Base-by-base conservation (phyloP, 345 rosid species). In the Dipteronia dyeriana region DNA sequence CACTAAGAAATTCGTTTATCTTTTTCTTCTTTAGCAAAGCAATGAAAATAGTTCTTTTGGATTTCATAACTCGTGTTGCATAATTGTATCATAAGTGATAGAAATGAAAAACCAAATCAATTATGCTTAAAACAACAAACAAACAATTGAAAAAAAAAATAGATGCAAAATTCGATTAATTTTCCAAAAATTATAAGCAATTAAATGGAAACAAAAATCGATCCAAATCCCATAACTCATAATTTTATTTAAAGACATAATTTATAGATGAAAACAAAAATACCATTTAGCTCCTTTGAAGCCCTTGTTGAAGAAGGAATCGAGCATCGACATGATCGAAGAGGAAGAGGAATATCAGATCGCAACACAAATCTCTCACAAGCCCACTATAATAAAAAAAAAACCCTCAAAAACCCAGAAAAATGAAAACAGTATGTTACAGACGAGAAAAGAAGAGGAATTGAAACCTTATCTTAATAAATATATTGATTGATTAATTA, bases 281-380 rank as follows among this genome's bases (percentile, higher is more conserved):
- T 85, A 92, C 98, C 99, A 95, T 81, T 92, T 95, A 12, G 93
- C 85, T 70, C 94, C 98, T 86, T 90, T 95, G 80, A 95, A 95
- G 62, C 96, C 96, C 85, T 90, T 93, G 76, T 82, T 90, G 92
- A 93, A 92, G 88, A 95, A 89, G 0, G 98, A 85, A 86, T 95
- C 99, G 80, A 95, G 87, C 87, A 91, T 82, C 86, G 99, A 89
- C 93, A 93, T 92, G 91, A 71, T 82, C 60, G 62, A 53, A 41
- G 71, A 60, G 2, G 68, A 64, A 69, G 67, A 74, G 31, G 62
- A 53, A 41, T 62, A 74, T 43, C 60, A 29, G 59, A 75, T 13
- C 22, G 34, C 3, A 5, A 56, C 64, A 20, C 13, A 43, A 22
- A 22, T 13, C 13, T 53, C 7, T 16, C n/a, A 16, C n/a, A 16